These are phyloP conservation scores for Zoysia pacifica DNA, from an alignment of 176 grass and related monocot genomes.

Conservation along the genomic window DNA sequence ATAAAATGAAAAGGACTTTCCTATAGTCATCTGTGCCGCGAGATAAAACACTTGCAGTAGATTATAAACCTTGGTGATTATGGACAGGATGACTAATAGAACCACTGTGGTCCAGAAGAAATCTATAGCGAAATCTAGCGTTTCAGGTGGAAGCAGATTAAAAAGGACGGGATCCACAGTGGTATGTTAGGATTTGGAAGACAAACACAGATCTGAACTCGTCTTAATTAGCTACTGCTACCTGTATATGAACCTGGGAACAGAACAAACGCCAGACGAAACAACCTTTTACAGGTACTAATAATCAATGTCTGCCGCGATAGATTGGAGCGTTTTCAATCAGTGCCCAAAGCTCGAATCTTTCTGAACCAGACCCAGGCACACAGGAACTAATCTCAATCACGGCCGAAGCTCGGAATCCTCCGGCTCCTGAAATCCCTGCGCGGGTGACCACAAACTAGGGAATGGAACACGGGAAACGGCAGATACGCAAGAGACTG, in stretches of 20 bases:
- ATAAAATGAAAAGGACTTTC: background rate
- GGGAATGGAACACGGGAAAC: background rate
- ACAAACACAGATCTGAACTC: constrained; percentile 49
- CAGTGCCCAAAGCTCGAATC: background rate
- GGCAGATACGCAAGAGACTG: background rate
- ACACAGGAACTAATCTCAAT: background rate
- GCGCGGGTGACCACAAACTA: too few species aligned
- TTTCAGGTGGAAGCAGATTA: constrained; percentile 30
- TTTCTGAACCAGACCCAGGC: constrained; percentile 5
- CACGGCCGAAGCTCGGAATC: background rate
- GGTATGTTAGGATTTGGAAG: constrained; percentile 45
- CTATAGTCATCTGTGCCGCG: background rate
- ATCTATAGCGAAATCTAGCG: constrained; percentile 41
- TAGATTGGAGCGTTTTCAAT: background rate
- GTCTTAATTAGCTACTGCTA: background rate
- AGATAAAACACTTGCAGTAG: constrained; percentile 8
- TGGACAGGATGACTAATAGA: background rate
- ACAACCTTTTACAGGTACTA: background rate
- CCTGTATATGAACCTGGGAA: background rate
- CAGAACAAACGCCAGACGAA: constrained; percentile 8
- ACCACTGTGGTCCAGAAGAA: constrained; percentile 47
- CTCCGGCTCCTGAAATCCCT: background rate
- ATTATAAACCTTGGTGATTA: constrained; percentile 12
- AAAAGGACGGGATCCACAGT: constrained; percentile 38
- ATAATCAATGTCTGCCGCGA: background rate